Evolutionary conservation across 768 basidiomycete species (phyloP), one percentile per base, ranked within the genome.

Genomic region (Lactarius psammicola): DNA sequence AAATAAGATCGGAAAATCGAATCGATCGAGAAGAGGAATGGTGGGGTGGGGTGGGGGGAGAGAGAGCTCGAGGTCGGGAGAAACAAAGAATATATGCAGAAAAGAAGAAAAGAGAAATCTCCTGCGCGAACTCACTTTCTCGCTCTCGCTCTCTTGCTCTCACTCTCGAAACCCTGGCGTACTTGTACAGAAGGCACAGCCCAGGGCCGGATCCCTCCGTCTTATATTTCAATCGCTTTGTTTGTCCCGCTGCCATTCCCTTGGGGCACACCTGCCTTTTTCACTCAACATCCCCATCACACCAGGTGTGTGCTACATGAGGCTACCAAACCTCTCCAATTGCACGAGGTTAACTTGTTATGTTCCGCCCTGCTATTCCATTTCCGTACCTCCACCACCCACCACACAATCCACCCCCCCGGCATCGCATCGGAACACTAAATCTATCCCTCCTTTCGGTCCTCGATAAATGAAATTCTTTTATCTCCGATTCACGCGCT

Each of bases 271-370:
- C 54, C 20, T 55, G 18, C 54, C 54, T 20, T 20, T 55, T 55
- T 55, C 31, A 18, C 54, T 18, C 53, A 17, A n/a, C 17, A 18
- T 28, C 20, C 38, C 53, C 30, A 23, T 40, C 61, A 62, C 61
- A 62, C 38, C 26, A 10, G 51, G 28, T 31, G 9, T 26, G 7
- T 51, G 6, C 4, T 9, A 13, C 65, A 66, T 28, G 65, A 66
- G 65, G 65, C 65, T 66, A 66, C 65, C 65, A 66, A 49, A 61
- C 49, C 65, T 36, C 59, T 60, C 56, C 26, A 17, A 40, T 23
- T 30, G 40, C 61, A 62, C 54, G 61, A 55, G 61, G 54, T 63
- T 64, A 51, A 51, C 49, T 51, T 26, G 49, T 51, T 57, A 58
- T 51, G 28, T 64, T 64, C 63, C 63, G 63, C 58, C 51, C 34